phyloP scores from a whole-genome alignment of 1,284 basidiomycete species.

The Trichosporon coremiiforme region DNA sequence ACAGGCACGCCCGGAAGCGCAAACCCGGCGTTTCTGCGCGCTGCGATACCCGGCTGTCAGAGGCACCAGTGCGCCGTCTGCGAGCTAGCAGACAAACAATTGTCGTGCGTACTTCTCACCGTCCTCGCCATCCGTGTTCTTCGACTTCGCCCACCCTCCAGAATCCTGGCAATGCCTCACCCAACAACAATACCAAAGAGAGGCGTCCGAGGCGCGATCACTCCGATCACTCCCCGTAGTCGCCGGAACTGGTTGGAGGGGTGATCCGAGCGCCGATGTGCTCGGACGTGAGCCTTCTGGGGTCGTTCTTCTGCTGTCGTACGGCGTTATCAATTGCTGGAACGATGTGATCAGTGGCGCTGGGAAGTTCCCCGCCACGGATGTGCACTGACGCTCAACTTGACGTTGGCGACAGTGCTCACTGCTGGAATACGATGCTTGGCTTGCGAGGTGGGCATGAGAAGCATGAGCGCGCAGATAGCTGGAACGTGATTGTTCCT shows the following conservation, averaged over 20 bases:
- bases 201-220: neutral
- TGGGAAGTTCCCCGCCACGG: neutral
- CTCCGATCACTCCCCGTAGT: neutral
- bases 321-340: neutral
- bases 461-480: neutral
- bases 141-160: no score
- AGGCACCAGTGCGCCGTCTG: neutral
- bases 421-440: no score
- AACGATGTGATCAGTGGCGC: neutral
- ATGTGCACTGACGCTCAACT: neutral
- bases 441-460: no score
- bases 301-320: neutral
- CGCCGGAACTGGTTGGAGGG: neutral
- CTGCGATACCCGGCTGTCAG: neutral
- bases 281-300: neutral
- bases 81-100: no score
- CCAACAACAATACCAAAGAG: no score
- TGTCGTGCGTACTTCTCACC: neutral
- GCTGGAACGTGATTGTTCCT: neutral
- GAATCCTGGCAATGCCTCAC: no score
- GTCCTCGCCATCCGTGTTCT: neutral
- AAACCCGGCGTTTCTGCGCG: neutral
- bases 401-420: no score
- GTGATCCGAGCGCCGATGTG: neutral
- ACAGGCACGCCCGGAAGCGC: no score